These are phyloP conservation scores for Apophysomyces elegans DNA, from an alignment of 371 early-diverging fungal genomes.

Conservation along the genomic window DNA sequence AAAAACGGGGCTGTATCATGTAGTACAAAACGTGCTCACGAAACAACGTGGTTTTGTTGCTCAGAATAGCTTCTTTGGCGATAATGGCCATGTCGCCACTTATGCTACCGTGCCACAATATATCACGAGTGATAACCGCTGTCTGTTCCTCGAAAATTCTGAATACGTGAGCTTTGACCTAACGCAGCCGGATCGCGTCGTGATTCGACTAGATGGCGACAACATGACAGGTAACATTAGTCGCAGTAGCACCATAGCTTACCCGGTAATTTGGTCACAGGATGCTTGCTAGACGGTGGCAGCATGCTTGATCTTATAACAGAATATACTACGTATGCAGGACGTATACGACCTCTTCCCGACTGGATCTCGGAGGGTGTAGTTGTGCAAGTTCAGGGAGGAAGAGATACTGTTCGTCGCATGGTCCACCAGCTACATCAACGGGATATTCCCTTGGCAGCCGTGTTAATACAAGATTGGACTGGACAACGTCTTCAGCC, in stretches of 20 bases:
- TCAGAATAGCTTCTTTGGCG: conserved; percentile 27
- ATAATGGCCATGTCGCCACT: conserved; percentile 40
- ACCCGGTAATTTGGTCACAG: conserved; percentile 10
- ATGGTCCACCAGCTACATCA: conserved; percentile 33
- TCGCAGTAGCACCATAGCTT: not conserved
- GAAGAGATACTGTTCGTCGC: conserved; percentile 37
- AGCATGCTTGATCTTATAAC: conserved; percentile 50
- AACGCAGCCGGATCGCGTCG: conserved; percentile 39
- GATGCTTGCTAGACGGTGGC: conserved; percentile 47
- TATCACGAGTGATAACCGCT: conserved; percentile 48
- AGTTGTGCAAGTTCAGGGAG: conserved; percentile 55
- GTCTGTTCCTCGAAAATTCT: conserved; percentile 52
- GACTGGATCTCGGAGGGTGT: conserved; percentile 53
- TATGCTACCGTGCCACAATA: conserved; percentile 57
- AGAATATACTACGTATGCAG: conserved; percentile 51
- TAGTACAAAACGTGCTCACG: conserved; percentile 8
- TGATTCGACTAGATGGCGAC: conserved; percentile 39
- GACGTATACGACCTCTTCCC: conserved; percentile 53
- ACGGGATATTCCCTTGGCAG: conserved; percentile 42
- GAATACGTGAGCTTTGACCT: conserved; percentile 59
- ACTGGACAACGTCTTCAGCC: conserved; percentile 45
- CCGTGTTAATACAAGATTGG: conserved; percentile 56
- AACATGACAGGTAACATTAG: conserved; percentile 24
- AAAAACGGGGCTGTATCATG: not conserved
- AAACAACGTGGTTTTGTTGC: conserved; percentile 2